Base-by-base conservation (phyloP, 2,329 filamentous ascomycete species). In the Sporothrix variecibatus region DNA sequence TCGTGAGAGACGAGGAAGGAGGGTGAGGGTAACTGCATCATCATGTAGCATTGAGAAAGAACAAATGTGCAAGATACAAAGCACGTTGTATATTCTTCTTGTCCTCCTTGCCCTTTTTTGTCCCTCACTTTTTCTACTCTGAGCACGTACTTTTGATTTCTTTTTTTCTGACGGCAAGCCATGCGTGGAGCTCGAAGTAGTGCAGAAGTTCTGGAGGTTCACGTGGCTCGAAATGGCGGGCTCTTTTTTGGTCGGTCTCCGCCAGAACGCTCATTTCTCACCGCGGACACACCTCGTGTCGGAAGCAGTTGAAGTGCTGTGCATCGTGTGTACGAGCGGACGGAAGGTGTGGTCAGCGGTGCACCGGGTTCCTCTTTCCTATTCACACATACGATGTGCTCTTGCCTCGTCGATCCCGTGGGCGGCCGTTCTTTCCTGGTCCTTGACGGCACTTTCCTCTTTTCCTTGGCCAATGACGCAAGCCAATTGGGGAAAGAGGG, bases 381-480 rank as follows among this genome's bases (percentile, higher is more conserved):
- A 26, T 46, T 4, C 2, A 34, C 34, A 34, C 2, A 34, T 34
- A 46, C 6, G 62, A 46, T 17, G 5, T 40, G 38, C n/a, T 26
- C 20, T 40, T 53, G 28, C 9, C 46, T n/a, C 46, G 71, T 67
- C 46, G 60, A 72, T 67, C 60, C 60, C 71, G 31, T 12, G 17
- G 56, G 31, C 40, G 58, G 43, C 71, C 71, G 58, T 65, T 58
- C n/a, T 38, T 46, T 58, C 38, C 53, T 64, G 12, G 17, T 17
- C 23, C 17, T 4, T 40, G 26, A 40, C 20, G 9, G 31, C 46
- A 23, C 64, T 8, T 64, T 40, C 40, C 7, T 60, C 46, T 31
- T 23, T n/a, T n/a, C 34, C 46, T 58, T 46, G 67, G 28, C 69
- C 73, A 74, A 72, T 72, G 73, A 65, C 31, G 73, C 73, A 31